Evolutionary conservation across 2,329 filamentous ascomycete species (phyloP).

Genomic region (Ilyonectria mors-panacis): DNA sequence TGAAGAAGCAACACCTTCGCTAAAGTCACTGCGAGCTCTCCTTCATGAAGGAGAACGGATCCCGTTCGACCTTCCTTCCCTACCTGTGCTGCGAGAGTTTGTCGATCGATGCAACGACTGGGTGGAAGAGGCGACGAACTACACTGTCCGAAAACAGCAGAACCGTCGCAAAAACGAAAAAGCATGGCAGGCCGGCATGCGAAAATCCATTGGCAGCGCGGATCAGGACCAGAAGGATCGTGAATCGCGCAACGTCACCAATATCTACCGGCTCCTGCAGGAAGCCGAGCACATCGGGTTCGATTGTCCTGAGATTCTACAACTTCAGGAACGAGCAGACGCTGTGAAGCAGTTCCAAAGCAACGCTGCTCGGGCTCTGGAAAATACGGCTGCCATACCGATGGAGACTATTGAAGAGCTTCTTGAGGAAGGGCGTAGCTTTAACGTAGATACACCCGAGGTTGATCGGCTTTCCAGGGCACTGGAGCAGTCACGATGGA

Average conservation of each 20-base stretch:
- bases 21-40: constrained; percentile 87
- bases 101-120: constrained; percentile 98
- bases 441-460: constrained; percentile 93
- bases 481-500: constrained; percentile 91
- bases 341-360: constrained; percentile 89
- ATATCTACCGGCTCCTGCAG: constrained; percentile 86
- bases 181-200: constrained; percentile 80
- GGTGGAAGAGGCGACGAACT: constrained; percentile 97
- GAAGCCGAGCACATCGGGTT: constrained; percentile 92
- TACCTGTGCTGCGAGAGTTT: constrained; percentile 87
- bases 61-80: constrained; percentile 87
- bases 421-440: constrained; percentile 88
- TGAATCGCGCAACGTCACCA: constrained; percentile 89
- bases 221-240: constrained; percentile 82
- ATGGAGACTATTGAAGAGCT: constrained; percentile 88
- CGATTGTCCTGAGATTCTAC: constrained; percentile 90
- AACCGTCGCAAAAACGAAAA: constrained; percentile 96
- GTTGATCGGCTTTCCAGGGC: constrained; percentile 85
- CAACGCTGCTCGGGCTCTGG: constrained; percentile 79
- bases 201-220: constrained; percentile 74
- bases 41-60: constrained; percentile 97
- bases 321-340: constrained; percentile 87
- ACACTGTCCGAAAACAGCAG: constrained; percentile 97
- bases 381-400: constrained; percentile 74
- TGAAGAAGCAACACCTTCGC: constrained; percentile 85